Percentiles rank a stretch among this genome's conserved stretches.
Conservation (phyloP, 2,329 filamentous ascomycete species). For the Botryotinia narcissicola region DNA sequence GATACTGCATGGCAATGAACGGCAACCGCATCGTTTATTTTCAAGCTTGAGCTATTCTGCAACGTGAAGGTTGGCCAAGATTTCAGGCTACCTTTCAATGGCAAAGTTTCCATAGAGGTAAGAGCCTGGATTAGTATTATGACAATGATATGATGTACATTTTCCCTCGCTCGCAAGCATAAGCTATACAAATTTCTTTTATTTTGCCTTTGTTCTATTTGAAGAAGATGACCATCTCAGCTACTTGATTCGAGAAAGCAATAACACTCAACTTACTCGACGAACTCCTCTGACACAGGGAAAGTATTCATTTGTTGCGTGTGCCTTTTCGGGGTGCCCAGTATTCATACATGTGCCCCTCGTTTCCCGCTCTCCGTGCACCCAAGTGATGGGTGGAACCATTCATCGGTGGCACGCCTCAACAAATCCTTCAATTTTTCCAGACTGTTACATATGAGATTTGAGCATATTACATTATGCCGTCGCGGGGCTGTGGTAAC, state of each 20-base stretch:
- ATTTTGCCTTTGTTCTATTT: not conserved
- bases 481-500: not conserved
- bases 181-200: not conserved
- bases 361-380: not conserved
- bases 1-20: not conserved
- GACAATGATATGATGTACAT: not conserved
- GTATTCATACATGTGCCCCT: not conserved
- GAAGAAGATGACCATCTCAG: not conserved
- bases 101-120: not conserved
- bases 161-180: not conserved
- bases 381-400: not conserved
- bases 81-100: not conserved
- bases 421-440: not conserved
- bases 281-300: not conserved
- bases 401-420: not conserved
- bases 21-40: not conserved
- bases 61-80: not conserved
- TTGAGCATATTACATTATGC: not conserved
- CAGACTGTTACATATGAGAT: not conserved
- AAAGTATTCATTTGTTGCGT: not conserved
- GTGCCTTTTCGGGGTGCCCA: not conserved
- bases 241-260: not conserved
- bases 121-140: not conserved
- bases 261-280: not conserved
- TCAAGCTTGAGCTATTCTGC: not conserved